Evolutionary conservation across 2,329 filamentous ascomycete genomes (phyloP).

Genomic region (Diaporthe ampelina): DNA sequence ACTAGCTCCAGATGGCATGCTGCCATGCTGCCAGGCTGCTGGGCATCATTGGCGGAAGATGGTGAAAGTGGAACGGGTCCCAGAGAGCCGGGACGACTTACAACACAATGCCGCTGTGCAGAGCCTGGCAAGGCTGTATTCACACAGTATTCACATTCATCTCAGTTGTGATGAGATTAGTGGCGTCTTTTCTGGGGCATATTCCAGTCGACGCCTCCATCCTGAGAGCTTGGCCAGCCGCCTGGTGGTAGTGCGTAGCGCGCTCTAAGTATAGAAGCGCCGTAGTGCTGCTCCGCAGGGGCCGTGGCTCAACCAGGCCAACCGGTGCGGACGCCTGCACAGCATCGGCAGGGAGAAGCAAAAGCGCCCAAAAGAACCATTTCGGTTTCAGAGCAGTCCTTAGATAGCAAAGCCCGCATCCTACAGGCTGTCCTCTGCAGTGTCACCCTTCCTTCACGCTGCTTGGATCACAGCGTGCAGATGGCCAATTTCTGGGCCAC

Average conservation of each 20-base stretch:
- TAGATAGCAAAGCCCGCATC: constrained; percentile 8
- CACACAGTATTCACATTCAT: not conserved
- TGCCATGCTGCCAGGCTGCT: not conserved
- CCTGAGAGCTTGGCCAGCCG: constrained; percentile 25
- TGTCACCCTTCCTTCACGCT: not conserved
- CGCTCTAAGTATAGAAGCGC: constrained; percentile 34
- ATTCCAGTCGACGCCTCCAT: constrained; percentile 3
- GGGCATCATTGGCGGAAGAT: not conserved
- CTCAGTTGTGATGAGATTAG: not conserved
- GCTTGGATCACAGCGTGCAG: not conserved
- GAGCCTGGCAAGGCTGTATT: not conserved
- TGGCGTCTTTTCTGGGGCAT: not conserved
- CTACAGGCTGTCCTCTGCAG: not conserved
- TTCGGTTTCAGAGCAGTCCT: not conserved
- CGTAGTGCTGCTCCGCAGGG: not conserved
- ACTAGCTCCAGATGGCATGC: not conserved
- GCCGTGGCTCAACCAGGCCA: constrained; percentile 21
- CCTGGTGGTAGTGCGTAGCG: not conserved
- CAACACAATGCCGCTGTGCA: not conserved
- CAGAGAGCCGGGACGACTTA: not conserved
- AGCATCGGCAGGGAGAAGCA: constrained; percentile 1
- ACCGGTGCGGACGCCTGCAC: not conserved
- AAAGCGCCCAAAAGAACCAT: not conserved
- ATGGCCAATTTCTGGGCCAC: not conserved
- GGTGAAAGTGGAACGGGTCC: not conserved